A percentile compares a stretch with the other conserved stretches of the same genome.
These are phyloP conservation scores for Crotalaria pallida DNA, from an alignment of 306 rosid genomes.

Conservation along the genomic window DNA sequence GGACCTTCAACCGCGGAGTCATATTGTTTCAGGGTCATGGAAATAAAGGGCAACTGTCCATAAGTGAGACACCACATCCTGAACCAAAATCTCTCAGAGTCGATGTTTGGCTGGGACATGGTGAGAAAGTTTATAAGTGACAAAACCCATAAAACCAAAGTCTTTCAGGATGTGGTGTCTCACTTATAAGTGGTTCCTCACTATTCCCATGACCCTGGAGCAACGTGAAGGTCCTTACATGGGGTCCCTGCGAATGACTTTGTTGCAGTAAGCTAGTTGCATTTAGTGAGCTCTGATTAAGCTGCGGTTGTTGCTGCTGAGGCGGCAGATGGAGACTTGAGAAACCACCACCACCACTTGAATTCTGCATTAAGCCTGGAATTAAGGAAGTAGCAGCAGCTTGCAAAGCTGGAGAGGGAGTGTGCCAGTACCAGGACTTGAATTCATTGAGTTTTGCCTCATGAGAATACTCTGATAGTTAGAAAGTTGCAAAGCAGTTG, in stretches of 20 bases:
- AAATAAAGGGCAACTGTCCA: no score
- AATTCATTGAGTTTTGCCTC: constrained; percentile 79
- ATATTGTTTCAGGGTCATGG: no score
- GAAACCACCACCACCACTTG: constrained; percentile 53
- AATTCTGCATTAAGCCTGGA: constrained; percentile 64
- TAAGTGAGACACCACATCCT: no score
- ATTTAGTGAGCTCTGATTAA: constrained; percentile 56
- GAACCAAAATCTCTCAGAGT: no score
- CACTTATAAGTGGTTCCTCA: no score
- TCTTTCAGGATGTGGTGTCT: no score
- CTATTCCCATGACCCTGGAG: no score
- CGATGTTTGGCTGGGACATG: no score
- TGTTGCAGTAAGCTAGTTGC: constrained; percentile 54
- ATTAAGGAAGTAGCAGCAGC: constrained; percentile 48
- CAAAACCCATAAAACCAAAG: no score
- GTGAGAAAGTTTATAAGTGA: no score
- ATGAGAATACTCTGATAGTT: constrained; percentile 71
- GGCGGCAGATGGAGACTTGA: constrained; percentile 54
- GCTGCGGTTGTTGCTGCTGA: constrained; percentile 45
- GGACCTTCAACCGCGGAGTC: no score
- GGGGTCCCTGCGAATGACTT: constrained; percentile 58
- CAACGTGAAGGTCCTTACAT: no score
- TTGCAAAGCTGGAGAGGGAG: constrained; percentile 63
- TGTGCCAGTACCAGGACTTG: constrained; percentile 51
- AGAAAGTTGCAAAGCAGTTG: constrained; percentile 64